A percentile compares a stretch with the other conserved stretches of the same genome.
These are phyloP conservation scores for Solanum pinnatisectum DNA, from an alignment of 257 asterid species.

Conservation along the genomic window DNA sequence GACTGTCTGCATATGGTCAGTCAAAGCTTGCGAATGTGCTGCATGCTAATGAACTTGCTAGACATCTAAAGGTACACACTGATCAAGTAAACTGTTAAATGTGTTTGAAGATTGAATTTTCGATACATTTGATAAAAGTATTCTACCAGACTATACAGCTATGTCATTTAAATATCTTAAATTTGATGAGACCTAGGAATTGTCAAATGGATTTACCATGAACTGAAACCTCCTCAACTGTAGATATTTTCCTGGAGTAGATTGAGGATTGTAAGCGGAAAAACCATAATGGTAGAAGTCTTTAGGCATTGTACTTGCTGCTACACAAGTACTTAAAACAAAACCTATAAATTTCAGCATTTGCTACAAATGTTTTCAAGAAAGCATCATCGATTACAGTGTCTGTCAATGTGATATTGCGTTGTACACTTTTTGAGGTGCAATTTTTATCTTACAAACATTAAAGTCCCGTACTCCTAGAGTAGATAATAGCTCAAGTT, in stretches of 20 bases:
- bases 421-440: neutral
- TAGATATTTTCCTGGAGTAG: neutral
- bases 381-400: neutral
- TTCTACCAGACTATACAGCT: neutral
- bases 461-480: too few relatives aligned
- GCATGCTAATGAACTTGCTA: conserved; percentile 62
- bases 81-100: neutral
- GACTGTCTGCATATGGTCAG: conserved; percentile 66
- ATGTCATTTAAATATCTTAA: neutral
- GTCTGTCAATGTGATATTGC: neutral
- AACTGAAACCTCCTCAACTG: neutral
- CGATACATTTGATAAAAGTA: neutral
- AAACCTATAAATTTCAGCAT: neutral
- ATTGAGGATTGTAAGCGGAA: neutral
- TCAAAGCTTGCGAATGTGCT: conserved; percentile 78
- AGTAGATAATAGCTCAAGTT: neutral
- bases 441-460: neutral
- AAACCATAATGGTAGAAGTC: neutral
- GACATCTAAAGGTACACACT: conserved; percentile 49
- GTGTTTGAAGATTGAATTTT: neutral
- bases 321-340: neutral
- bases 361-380: neutral
- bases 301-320: neutral
- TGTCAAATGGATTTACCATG: neutral
- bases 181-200: neutral